Percentiles rank a stretch among this genome's conserved stretches.
Evolutionary conservation across 164 flowering plant genomes (phyloP).

Genomic region (Kingdonia uniflora): DNA sequence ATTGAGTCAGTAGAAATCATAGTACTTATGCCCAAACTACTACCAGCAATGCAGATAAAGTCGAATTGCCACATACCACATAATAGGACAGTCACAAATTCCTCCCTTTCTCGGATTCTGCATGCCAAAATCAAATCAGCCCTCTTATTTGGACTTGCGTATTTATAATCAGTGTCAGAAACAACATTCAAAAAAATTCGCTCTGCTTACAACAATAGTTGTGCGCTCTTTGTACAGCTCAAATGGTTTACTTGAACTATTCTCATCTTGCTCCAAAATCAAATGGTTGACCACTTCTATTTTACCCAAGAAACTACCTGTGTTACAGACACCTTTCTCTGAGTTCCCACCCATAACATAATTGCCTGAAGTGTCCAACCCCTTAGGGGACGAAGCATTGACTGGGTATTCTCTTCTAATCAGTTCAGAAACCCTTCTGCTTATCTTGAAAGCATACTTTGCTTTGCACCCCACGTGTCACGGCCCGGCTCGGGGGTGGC

Average conservation of each 20-base stretch:
- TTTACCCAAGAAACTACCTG: conserved; percentile 10
- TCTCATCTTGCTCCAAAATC: conserved; percentile 21
- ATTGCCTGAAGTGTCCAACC: conserved; percentile 14
- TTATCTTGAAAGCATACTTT: conserved; percentile 93
- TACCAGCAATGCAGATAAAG: conserved; percentile 84
- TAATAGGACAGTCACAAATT: conserved; percentile 70
- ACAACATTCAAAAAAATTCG: conserved; percentile 65
- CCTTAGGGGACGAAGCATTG: conserved; percentile 24
- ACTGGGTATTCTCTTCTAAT: conserved; percentile 37
- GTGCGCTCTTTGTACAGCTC: conserved; percentile 74
- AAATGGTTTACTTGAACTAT: conserved; percentile 36
- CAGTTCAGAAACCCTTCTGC: conserved; percentile 73
- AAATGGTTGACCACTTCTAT: conserved; percentile 13
- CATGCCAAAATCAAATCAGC: conserved; percentile 77
- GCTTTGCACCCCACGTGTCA: conserved; percentile 99
- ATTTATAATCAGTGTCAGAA: conserved; percentile 73
- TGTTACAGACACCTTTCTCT: too few species aligned
- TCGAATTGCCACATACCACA: conserved; percentile 97
- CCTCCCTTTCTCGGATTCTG: conserved; percentile 87
- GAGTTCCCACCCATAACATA: too few species aligned
- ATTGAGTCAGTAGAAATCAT: conserved; percentile 85
- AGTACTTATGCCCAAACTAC: conserved; percentile 81
- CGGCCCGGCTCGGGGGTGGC: too few species aligned
- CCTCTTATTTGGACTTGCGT: conserved; percentile 75
- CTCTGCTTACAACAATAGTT: conserved; percentile 51